Conservation (phyloP, 2,329 filamentous ascomycete genomes). For the Bipolaris gigantea region DNA sequence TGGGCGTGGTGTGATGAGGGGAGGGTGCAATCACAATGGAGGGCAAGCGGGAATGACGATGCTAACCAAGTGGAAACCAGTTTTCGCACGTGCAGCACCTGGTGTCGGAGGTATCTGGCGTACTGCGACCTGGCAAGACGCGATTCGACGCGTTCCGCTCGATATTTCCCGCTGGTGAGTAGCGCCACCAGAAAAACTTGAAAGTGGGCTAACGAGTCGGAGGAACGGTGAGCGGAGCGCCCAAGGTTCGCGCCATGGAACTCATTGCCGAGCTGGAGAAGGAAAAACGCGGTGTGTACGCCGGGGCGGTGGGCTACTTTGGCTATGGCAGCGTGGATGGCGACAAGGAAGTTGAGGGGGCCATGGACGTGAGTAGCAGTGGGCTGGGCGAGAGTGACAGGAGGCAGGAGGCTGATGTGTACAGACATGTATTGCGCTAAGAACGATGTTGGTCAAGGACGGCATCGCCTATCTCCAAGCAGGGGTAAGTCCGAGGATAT, state of each 20-base stretch:
- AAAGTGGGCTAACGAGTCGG: slow-evolving; percentile 13
- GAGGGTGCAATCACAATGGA: background rate
- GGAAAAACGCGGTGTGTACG: slow-evolving; percentile 94
- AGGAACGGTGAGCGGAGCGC: slow-evolving; percentile 84
- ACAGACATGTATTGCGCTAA: slow-evolving; percentile 67
- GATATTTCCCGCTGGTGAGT: slow-evolving; percentile 85
- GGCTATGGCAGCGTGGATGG: slow-evolving; percentile 75
- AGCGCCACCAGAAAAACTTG: slow-evolving; percentile 11
- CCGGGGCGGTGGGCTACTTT: slow-evolving; percentile 95
- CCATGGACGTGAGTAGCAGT: slow-evolving; percentile 68
- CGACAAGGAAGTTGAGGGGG: slow-evolving; percentile 69
- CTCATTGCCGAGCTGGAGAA: slow-evolving; percentile 90
- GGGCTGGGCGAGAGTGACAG: slow-evolving; percentile 12
- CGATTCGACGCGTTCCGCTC: slow-evolving; percentile 94
- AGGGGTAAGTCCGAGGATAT: slow-evolving; percentile 65
- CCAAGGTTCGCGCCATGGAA: slow-evolving; percentile 96
- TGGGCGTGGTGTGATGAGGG: slow-evolving; percentile 4
- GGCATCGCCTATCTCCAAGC: slow-evolving; percentile 88
- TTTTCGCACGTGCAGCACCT: slow-evolving; percentile 98
- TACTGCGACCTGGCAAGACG: slow-evolving; percentile 80
- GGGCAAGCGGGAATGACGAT: background rate
- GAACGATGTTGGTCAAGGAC: slow-evolving; percentile 94
- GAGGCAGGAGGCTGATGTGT: slow-evolving; percentile 32
- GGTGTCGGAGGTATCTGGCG: slow-evolving; percentile 90
- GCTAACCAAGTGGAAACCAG: slow-evolving; percentile 38